phyloP scores from a whole-genome alignment of 192 early-diverging fungal species.

The Gonapodya sp. region DNA sequence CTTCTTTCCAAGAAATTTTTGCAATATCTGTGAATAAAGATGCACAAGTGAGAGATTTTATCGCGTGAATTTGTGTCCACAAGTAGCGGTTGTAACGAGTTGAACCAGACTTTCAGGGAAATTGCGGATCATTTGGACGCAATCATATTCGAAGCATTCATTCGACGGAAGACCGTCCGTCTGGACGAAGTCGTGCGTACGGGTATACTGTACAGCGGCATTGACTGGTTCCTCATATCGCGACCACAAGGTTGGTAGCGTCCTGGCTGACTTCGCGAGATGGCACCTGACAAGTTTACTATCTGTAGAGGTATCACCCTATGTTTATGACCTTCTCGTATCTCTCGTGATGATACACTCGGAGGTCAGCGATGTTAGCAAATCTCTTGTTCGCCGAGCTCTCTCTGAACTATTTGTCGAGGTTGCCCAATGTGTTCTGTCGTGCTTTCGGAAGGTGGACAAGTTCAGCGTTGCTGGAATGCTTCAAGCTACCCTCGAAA shows the following conservation, averaged over 20 bases:
- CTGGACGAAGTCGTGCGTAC: conserved; percentile 61
- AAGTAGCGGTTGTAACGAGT: too few relatives aligned
- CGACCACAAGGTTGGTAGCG: conserved; percentile 53
- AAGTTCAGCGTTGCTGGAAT: conserved; percentile 83
- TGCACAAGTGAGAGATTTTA: conserved; percentile 41
- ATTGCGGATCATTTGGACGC: conserved; percentile 67
- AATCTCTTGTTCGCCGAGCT: conserved; percentile 65
- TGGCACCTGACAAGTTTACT: neutral
- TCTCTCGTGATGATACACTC: conserved; percentile 83
- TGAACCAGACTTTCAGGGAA: conserved; percentile 57
- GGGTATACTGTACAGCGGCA: conserved; percentile 76
- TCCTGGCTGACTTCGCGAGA: neutral
- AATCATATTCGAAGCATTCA: conserved; percentile 78
- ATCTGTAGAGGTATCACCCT: conserved; percentile 67
- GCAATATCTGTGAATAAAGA: conserved; percentile 45
- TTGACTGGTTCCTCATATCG: conserved; percentile 74
- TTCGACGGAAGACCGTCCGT: conserved; percentile 59
- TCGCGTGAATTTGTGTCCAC: neutral
- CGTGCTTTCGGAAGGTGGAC: conserved; percentile 67
- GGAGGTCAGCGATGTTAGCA: conserved; percentile 73
- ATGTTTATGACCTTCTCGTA: conserved; percentile 77
- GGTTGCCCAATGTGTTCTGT: conserved; percentile 72
- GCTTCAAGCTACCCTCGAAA: conserved; percentile 90
- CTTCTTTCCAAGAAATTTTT: conserved; percentile 62
- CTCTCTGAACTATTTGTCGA: conserved; percentile 60